Evolutionary conservation across 2,329 filamentous ascomycete species (phyloP), one percentile per base, ranked within the genome.

Genomic region (Mycosphaerella sp.): DNA sequence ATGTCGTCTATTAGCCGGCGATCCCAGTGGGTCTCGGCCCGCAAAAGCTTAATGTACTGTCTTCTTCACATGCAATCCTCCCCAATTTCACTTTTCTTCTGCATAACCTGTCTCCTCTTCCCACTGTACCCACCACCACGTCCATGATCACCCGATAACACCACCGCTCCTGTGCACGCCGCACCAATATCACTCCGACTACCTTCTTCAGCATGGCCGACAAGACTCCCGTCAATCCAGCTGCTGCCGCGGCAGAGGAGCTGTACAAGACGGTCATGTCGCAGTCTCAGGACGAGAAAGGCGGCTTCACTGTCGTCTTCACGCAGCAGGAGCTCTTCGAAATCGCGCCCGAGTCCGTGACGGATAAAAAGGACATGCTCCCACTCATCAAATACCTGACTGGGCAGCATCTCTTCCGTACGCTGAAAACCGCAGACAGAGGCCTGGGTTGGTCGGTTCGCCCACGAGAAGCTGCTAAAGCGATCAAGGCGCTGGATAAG

Each of bases 401-500:
- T 45, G 58, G 63, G 21, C 55, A 62, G 32, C 53, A 61, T 50
- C 61, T 70, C 38, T 60, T 71, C 54, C 69, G 68, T 38, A 62
- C 67, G 8, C 56, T 68, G 48, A 62, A 62, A 36, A 51, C 59
- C 31, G 57, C 61, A 7, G 61, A 62, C 12, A 64, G 63, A 14
- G 48, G 48, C 48, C 59, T 67, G 4, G 66, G 62, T 57, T 71
- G 65, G 64, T 60, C 47, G 46, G 55, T 55, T 6, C 56, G 64
- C 40, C 66, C 65, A 14, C 56, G 59, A 6, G 59, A 59, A 34
- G 60, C 60, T 3, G 62, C 63, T 2, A 45, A 53, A 43, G 73
- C 73, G 49, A 65, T 77, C 55, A 65, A 66, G 21, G 72, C 72
- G 52, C 73, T 84, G 53, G 78, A 70, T 55, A 70, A 82, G 56